A percentile compares a stretch with the other conserved stretches of the same genome.
These are phyloP conservation scores for Cetradonia linearis DNA, from an alignment of 495 filamentous ascomycete species.

Conservation along the genomic window DNA sequence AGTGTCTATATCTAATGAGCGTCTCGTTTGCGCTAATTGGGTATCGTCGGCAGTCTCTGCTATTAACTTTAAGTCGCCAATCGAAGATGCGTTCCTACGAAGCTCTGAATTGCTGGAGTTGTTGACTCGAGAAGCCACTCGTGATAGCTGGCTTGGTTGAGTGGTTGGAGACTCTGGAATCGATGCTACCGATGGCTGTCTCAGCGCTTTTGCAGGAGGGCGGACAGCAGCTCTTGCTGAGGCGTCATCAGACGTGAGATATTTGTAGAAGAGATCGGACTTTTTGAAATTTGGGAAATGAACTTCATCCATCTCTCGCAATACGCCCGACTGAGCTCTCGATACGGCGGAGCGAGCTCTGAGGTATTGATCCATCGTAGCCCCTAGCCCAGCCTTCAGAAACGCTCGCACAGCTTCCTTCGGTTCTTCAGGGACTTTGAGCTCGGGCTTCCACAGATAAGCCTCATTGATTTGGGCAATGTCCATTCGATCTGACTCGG, in stretches of 20 bases:
- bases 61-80: conserved; percentile 42
- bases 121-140: conserved; percentile 32
- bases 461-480: conserved; percentile 81
- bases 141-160: conserved; percentile 35
- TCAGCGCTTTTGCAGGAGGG: conserved; percentile 27
- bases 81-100: conserved; percentile 48
- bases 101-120: conserved; percentile 35
- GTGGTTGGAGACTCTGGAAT: conserved; percentile 24
- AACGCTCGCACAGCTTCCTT: conserved; percentile 64
- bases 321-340: conserved; percentile 66
- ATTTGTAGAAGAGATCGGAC: conserved; percentile 92
- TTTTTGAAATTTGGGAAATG: conserved; percentile 81
- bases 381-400: conserved; percentile 61
- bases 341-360: conserved; percentile 73
- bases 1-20: conserved; percentile 48
- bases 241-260: conserved; percentile 77
- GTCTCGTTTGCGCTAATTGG: conserved; percentile 33
- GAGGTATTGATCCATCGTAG: conserved; percentile 71
- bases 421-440: conserved; percentile 62
- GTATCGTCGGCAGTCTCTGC: conserved; percentile 31
- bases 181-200: conserved; percentile 20
- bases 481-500: conserved; percentile 73
- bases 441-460: conserved; percentile 72
- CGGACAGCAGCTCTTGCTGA: conserved; percentile 36
- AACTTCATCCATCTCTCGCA: conserved; percentile 69